These are phyloP conservation scores for Candida mesenterica DNA, from an alignment of 1,139 yeast genomes.

Conservation along the genomic window DNA sequence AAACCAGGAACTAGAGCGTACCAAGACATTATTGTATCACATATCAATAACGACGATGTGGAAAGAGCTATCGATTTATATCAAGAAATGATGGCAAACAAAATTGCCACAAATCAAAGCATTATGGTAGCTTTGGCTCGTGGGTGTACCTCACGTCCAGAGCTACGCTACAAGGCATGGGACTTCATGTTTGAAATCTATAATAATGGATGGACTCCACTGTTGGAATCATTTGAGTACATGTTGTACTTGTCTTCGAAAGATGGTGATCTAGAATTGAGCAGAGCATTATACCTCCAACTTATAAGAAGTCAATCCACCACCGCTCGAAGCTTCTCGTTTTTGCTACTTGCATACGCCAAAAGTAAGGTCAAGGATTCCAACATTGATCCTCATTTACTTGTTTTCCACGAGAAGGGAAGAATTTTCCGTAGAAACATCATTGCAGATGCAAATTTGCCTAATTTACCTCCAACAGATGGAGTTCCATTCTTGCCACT, in stretches of 20 bases:
- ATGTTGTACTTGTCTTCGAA: conserved; percentile 72
- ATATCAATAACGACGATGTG: conserved; percentile 58
- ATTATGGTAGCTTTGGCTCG: conserved; percentile 67
- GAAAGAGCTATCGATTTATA: conserved; percentile 76
- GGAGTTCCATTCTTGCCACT: conserved; percentile 71
- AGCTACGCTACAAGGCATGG: conserved; percentile 67
- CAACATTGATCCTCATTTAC: conserved; percentile 31
- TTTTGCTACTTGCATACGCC: conserved; percentile 57
- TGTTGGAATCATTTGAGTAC: conserved; percentile 55
- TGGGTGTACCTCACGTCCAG: conserved; percentile 62
- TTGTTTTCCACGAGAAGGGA: conserved; percentile 47
- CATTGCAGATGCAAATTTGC: conserved; percentile 26
- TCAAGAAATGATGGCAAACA: conserved; percentile 56
- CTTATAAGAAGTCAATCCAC: conserved; percentile 45
- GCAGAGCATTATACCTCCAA: conserved; percentile 68
- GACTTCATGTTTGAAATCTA: conserved; percentile 68
- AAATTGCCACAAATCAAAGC: conserved; percentile 34
- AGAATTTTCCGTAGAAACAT: conserved; percentile 46
- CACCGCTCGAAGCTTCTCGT: conserved; percentile 45
- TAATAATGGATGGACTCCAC: conserved; percentile 48
- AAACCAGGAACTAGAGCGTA: conserved; percentile 70
- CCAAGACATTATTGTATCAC: conserved; percentile 66
- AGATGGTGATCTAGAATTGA: conserved; percentile 75
- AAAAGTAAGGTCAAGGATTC: conserved; percentile 25
- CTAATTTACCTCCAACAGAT: conserved; percentile 14